phyloP scores from a whole-genome alignment of 2,329 filamentous ascomycete species.

The Teratosphaeria epicoccoides region DNA sequence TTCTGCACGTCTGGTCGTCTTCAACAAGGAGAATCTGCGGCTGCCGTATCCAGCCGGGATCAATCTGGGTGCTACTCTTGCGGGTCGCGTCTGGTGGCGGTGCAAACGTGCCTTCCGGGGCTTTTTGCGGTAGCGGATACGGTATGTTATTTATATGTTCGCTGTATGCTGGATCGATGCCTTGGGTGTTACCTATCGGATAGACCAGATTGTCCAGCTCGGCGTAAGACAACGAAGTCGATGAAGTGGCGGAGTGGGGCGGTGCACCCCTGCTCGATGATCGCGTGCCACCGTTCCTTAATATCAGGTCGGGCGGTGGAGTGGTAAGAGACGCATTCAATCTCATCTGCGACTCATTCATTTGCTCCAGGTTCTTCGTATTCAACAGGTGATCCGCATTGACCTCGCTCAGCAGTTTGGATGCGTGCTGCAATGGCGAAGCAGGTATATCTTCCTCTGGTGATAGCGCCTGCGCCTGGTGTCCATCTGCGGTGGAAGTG shows the following conservation, averaged over 20 bases:
- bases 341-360: constrained; percentile 49
- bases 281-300: constrained; percentile 25
- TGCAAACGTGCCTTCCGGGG: constrained; percentile 33
- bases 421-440: constrained; percentile 57
- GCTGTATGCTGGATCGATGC: constrained; percentile 88
- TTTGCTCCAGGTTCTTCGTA: constrained; percentile 52
- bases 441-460: constrained; percentile 52
- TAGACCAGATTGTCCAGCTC: constrained; percentile 70
- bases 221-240: constrained; percentile 43
- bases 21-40: constrained; percentile 87
- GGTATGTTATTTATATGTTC: constrained; percentile 93
- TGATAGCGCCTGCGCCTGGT: constrained; percentile 4
- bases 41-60: constrained; percentile 54
- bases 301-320: constrained; percentile 42
- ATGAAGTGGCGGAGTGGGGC: constrained; percentile 38
- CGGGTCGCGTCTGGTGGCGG: constrained; percentile 41
- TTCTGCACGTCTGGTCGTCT: constrained; percentile 57
- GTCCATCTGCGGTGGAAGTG: not conserved
- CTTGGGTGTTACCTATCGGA: constrained; percentile 78
- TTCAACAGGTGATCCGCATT: constrained; percentile 56
- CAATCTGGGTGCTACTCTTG: constrained; percentile 51
- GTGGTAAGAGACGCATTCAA: constrained; percentile 47
- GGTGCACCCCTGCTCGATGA: constrained; percentile 33
- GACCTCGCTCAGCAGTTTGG: constrained; percentile 54
- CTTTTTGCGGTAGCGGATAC: constrained; percentile 64